Base-by-base conservation (phyloP, 1,284 basidiomycete genomes). In the Cryptococcus sp. region DNA sequence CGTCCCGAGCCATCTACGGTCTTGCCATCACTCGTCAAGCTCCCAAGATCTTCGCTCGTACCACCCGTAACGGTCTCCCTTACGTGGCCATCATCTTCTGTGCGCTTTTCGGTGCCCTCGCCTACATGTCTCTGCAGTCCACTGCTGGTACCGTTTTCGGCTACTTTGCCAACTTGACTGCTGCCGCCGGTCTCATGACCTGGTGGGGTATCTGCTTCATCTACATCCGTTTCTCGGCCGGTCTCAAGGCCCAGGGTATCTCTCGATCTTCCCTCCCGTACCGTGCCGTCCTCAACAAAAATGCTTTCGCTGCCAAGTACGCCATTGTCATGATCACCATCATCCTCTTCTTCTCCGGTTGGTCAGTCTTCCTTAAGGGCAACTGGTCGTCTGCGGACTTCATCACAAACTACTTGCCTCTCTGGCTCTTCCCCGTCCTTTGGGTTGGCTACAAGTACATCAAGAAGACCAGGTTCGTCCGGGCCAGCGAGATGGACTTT, bases 121-220 rank as follows among this genome's bases (percentile, higher is more conserved):
- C 81, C 25, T 81, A 78, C 70, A 84, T 86, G 81, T 86, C 84
- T 43, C 80, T 88, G 53, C 82, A 80, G 40, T 77, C 72, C 41
- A 84, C 83, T 50, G 83, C 87, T 6, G 86, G 87, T 45, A 81
- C 75, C 45, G 88, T 91, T 43, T 91, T 95, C 74, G 76, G 78
- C 26, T 93, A 89, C 86, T 86, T 93, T 65, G 74, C 85, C 46
- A 89, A 87, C 79, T 86, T 91, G 74, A 67, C 65, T 19, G 56
- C 73, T 19, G 64, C 65, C 20, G 81, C 83, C 8, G 87, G 87
- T 44, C 75, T 88, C 16, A 58, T 73, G 52, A 67, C 88, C 13
- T 95, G 92, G 92, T 87, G 89, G 69, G 89, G 86, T 61, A 94
- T 94, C 69, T 82, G 81, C 40, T 64, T 91, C 52, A 89, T 87